Conservation (phyloP, 352 stramenopile species). For the Phytophthora fragariaefolia region DNA sequence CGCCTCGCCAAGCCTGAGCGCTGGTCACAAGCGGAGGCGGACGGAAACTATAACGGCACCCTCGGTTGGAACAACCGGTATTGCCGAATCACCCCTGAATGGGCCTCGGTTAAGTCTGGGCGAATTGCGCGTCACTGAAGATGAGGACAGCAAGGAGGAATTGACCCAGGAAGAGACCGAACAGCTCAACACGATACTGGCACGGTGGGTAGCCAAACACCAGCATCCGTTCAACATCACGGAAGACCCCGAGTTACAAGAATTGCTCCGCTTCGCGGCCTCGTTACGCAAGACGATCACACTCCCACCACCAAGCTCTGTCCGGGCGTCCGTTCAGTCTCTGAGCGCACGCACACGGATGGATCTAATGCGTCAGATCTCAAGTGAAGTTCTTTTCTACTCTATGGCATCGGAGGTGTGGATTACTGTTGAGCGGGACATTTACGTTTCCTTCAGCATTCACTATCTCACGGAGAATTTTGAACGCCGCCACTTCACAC, state of each 20-base stretch:
- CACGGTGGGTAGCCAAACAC: constrained; percentile 57
- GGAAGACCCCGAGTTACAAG: constrained; percentile 52
- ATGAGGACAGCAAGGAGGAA: constrained; percentile 15
- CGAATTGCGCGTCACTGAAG: constrained; percentile 4
- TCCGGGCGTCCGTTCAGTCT: constrained; percentile 52
- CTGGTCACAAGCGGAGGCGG: constrained; percentile 36
- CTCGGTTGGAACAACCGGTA: neutral
- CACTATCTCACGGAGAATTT: constrained; percentile 55
- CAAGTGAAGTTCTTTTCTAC: constrained; percentile 56
- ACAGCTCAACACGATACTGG: constrained; percentile 50
- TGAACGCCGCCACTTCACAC: constrained; percentile 50
- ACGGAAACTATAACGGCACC: constrained; percentile 1
- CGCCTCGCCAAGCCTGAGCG: neutral
- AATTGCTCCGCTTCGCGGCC: constrained; percentile 50
- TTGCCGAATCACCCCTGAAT: constrained; percentile 1
- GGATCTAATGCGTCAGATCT: constrained; percentile 50
- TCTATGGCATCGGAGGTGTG: constrained; percentile 56
- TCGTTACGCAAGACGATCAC: constrained; percentile 42
- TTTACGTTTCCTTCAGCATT: constrained; percentile 57
- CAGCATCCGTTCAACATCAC: constrained; percentile 55
- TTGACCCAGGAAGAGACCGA: constrained; percentile 49
- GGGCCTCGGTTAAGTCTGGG: constrained; percentile 14
- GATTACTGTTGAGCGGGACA: constrained; percentile 49
- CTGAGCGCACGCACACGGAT: constrained; percentile 50
- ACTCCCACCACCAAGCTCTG: constrained; percentile 45